A percentile compares a stretch with the other conserved stretches of the same genome.
Conservation (phyloP, 2,329 filamentous ascomycete species). For the Rhinocladiella mackenziei region DNA sequence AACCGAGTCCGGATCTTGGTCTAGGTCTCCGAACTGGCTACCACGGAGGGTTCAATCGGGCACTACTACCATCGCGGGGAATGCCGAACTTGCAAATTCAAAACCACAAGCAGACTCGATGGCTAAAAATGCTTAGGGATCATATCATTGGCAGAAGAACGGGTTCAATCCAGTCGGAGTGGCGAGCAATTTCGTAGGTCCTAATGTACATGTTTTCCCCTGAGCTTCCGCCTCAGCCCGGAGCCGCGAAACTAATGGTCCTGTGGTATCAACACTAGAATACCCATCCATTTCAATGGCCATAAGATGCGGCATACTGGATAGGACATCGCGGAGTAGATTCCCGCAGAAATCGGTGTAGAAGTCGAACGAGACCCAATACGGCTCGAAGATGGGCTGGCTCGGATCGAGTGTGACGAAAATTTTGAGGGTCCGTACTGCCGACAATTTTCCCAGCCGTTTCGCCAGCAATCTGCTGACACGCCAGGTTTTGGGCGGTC, state of each 20-base stretch:
- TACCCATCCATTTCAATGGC: conserved; percentile 56
- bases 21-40: not conserved
- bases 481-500: conserved; percentile 53
- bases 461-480: conserved; percentile 47
- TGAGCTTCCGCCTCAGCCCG: conserved; percentile 33
- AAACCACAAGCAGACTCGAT: not conserved
- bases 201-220: conserved; percentile 39
- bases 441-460: conserved; percentile 26
- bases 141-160: conserved; percentile 30
- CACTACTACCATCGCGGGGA: not conserved
- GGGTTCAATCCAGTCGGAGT: conserved; percentile 35
- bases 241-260: conserved; percentile 51
- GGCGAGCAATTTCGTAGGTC: conserved; percentile 24
- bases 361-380: conserved; percentile 53
- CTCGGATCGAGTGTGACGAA: conserved; percentile 57
- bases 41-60: not conserved
- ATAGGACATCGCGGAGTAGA: conserved; percentile 49
- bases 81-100: not conserved
- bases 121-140: conserved; percentile 3
- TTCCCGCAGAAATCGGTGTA: conserved; percentile 55
- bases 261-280: conserved; percentile 49
- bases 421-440: conserved; percentile 49
- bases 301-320: conserved; percentile 46
- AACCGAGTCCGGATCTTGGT: not conserved
- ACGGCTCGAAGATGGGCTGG: conserved; percentile 53